Base-by-base conservation (phyloP, 2,329 filamentous ascomycete species). In the Elsinoe necatrix region DNA sequence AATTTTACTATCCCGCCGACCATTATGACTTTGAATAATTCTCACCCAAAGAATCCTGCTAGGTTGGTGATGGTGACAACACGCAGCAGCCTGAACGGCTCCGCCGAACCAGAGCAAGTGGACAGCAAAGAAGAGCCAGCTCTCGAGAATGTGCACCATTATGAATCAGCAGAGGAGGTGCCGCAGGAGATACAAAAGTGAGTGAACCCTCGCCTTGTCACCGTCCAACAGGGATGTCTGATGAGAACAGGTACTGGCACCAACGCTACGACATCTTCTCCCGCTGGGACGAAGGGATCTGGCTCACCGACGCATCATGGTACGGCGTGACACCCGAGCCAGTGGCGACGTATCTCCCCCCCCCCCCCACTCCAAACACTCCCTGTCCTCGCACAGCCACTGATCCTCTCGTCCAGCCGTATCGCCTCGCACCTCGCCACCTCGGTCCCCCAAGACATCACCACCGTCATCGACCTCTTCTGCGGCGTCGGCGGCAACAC, bases 241-340 rank as follows among this genome's bases (percentile, higher is more conserved):
- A 58, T 62, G 27, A 18, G 56, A 29, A 1, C 47, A 95, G 90
- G 69, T 98, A 98, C 72, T 98, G 89, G 82, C 79, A 85, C 14
- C 91, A 97, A 67, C 82, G 93, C 59, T 85, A 93, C 69, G 85
- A 84, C 54, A 87, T 98, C 62, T 98, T 95, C 72, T 85, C 85
- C 14, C 80, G 80, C 64, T 98, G 96, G 68, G 86, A 96, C 68
- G 80, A 91, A 58, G 92, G 90, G 56, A 80, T 98, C 62, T 86
- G 84, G 76, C 83, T 98, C 78, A 98, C 95, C 0, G 85, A 95
- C 68, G 86, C 92, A 72, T 87, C 90, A 55, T 98, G 93, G 93
- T 98, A 93, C 69, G 93, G 91, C 56, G 91, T 97, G 6, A 98
- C 95, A 0, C 91, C 93, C 12, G 92, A 98, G 70, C 87, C 88